These are phyloP conservation scores for Venturia effusa DNA, from an alignment of 2,329 filamentous ascomycete species.

Conservation along the genomic window DNA sequence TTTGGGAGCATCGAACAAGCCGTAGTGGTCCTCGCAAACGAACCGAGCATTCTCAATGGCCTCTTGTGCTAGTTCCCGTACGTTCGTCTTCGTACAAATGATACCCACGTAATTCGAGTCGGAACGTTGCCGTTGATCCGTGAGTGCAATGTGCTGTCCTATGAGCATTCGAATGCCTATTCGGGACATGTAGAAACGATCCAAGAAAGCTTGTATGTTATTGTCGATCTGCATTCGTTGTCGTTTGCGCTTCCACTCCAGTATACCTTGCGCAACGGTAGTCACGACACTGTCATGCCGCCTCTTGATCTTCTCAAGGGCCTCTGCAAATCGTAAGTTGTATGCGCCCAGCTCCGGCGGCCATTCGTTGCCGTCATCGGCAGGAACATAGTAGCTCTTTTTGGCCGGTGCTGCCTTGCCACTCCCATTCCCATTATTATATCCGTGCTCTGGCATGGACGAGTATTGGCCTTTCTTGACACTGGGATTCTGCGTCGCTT, in stretches of 20 bases:
- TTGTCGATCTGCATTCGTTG: slow-evolving; percentile 98
- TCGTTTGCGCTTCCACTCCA: slow-evolving; percentile 93
- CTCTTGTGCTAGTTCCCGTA: slow-evolving; percentile 86
- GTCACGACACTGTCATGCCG: slow-evolving; percentile 95
- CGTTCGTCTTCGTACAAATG: slow-evolving; percentile 97
- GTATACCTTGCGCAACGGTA: slow-evolving; percentile 92
- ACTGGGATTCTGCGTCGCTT: slow-evolving; percentile 83
- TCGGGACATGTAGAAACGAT: slow-evolving; percentile 99
- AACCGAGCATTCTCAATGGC: slow-evolving; percentile 99
- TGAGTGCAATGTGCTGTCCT: slow-evolving; percentile 93
- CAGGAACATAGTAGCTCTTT: slow-evolving; percentile 79
- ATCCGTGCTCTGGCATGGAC: slow-evolving; percentile 39
- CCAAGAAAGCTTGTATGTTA: slow-evolving; percentile 93
- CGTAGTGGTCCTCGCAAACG: slow-evolving; percentile 97
- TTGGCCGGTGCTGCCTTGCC: slow-evolving; percentile 34
- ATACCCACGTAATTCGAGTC: slow-evolving; percentile 96
- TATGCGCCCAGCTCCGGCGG: slow-evolving; percentile 89
- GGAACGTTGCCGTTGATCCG: slow-evolving; percentile 78
- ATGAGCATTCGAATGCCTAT: slow-evolving; percentile 99
- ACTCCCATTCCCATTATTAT: slow-evolving; percentile 39
- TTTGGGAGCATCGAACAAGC: slow-evolving; percentile 90
- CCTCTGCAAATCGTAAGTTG: slow-evolving; percentile 82
- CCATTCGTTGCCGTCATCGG: slow-evolving; percentile 83
- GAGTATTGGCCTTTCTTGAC: slow-evolving; percentile 72
- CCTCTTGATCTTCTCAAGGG: slow-evolving; percentile 86